These are phyloP conservation scores for Fusarium veterinarium DNA, from an alignment of 2,329 filamentous ascomycete genomes.

Conservation along the genomic window DNA sequence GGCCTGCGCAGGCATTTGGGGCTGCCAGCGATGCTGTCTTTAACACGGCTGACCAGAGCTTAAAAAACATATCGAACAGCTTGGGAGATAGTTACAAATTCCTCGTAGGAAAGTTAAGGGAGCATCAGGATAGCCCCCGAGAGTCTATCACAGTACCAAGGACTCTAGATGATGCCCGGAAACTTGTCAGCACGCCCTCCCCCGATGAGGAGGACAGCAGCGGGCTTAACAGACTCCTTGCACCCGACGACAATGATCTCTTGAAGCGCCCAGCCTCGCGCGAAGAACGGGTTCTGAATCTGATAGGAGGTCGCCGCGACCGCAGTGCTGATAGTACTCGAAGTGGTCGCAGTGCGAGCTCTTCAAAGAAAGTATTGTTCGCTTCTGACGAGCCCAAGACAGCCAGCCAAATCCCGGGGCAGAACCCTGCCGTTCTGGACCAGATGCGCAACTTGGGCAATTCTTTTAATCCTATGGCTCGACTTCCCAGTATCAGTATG, in stretches of 20 bases:
- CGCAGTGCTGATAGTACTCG: slow-evolving; percentile 79
- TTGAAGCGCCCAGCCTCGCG: slow-evolving; percentile 46
- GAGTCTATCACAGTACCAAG: slow-evolving; percentile 76
- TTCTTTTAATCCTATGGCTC: slow-evolving; percentile 84
- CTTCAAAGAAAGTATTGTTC: slow-evolving; percentile 68
- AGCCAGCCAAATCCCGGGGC: slow-evolving; percentile 29
- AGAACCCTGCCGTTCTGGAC: slow-evolving; percentile 74
- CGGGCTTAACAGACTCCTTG: slow-evolving; percentile 65
- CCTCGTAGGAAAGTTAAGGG: slow-evolving; percentile 86
- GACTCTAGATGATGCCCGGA: slow-evolving; percentile 91
- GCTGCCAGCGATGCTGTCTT: slow-evolving; percentile 87
- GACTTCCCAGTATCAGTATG: slow-evolving; percentile 77
- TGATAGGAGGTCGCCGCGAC: slow-evolving; percentile 81
- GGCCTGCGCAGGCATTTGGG: slow-evolving; percentile 82
- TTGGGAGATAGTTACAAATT: slow-evolving; percentile 95
- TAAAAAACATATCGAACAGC: slow-evolving; percentile 92
- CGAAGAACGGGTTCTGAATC: slow-evolving; percentile 75
- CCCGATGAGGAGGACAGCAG: slow-evolving; percentile 72
- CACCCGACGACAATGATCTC: slow-evolving; percentile 50
- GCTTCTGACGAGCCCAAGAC: slow-evolving; percentile 52
- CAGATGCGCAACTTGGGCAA: slow-evolving; percentile 85
- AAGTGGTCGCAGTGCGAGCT: slow-evolving; percentile 72
- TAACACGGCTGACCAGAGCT: slow-evolving; percentile 87
- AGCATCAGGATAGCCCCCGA: slow-evolving; percentile 64
- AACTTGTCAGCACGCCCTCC: slow-evolving; percentile 81